These are phyloP conservation scores for Drechslera avenae DNA, from an alignment of 2,329 filamentous ascomycete genomes.

Conservation along the genomic window DNA sequence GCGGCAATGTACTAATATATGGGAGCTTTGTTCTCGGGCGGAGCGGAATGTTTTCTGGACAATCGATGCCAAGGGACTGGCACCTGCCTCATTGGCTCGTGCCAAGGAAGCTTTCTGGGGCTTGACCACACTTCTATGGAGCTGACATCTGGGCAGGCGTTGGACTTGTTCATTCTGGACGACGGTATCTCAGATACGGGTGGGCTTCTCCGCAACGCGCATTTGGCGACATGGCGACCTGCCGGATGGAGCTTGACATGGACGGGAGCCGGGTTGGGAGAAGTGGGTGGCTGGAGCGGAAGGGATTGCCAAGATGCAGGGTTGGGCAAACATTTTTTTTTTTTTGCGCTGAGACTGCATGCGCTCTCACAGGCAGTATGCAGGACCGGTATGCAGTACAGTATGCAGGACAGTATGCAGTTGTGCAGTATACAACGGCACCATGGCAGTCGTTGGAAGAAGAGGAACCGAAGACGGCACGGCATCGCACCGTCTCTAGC, in stretches of 20 bases:
- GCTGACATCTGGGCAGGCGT: constrained; percentile 18
- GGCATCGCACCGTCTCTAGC: too few species aligned
- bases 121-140: constrained; percentile 28
- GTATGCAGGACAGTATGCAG: too few species aligned
- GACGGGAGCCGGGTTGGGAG: too few species aligned
- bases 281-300: constrained; percentile 9
- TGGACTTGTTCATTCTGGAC: constrained; percentile 21
- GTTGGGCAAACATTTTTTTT: neutral
- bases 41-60: constrained; percentile 11
- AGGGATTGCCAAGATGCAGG: constrained; percentile 11
- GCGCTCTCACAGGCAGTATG: too few species aligned
- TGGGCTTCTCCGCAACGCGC: constrained; percentile 18
- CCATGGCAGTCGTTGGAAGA: too few species aligned
- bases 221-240: constrained; percentile 24
- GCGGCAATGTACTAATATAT: constrained; percentile 25
- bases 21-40: constrained; percentile 13
- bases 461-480: too few species aligned
- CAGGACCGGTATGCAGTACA: too few species aligned
- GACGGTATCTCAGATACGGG: constrained; percentile 21
- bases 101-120: constrained; percentile 32
- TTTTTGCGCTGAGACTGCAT: too few species aligned
- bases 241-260: constrained; percentile 22
- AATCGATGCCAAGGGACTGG: constrained; percentile 22
- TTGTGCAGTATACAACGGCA: too few species aligned
- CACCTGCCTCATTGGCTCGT: constrained; percentile 25